Base-by-base conservation (phyloP, 1,284 basidiomycete species). In the Caloboletus inedulis region DNA sequence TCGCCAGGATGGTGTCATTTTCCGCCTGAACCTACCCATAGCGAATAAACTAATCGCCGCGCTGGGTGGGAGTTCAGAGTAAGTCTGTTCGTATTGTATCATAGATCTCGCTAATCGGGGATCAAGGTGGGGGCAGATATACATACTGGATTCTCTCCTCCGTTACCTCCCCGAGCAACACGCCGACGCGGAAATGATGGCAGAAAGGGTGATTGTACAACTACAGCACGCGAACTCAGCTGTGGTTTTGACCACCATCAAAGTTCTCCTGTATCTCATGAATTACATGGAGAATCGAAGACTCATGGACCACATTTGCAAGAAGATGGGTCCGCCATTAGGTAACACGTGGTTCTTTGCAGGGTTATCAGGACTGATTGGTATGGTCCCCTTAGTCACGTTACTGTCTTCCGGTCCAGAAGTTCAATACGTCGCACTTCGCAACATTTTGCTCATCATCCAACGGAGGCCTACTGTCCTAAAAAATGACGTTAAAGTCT, bases 401-500 rank as follows among this genome's bases (percentile, higher is more conserved):
- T 74, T 98, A 30, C 79, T 99, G 29, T 97, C 95, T 0, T 97
- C 94, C 3, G 94, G 96, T 7, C 94, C 95, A 3, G 96, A 99
- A 71, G 94, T 99, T 1, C 97, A 99, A 80, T 99, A 98, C 72
- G 95, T 99, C 34, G 93, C 95, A 0, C 76, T 99, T 27, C 83
- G 97, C 51, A 99, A 99, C 69, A 99, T 99, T 65, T 82, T 98
- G 40, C 82, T 99, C 30, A 92, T 99, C 60, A 94, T 99, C 55
- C 97, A 99, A 72, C 83, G 97, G 52, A 81, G 97, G 47, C 94
- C 96, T 8, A 74, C 87, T 36, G 92, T 99, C 14, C 77, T 99
- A 47, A 90, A 93, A 71, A 97, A 98, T 70, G 96, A 99, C 66
- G 95, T 99, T 70, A 91, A 94, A 59, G 94, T 98, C 19, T 99